Percentiles rank a stretch among this genome's conserved stretches.
These are phyloP conservation scores for Aspergillus avenaceus DNA, from an alignment of 495 filamentous ascomycete species.

Conservation along the genomic window DNA sequence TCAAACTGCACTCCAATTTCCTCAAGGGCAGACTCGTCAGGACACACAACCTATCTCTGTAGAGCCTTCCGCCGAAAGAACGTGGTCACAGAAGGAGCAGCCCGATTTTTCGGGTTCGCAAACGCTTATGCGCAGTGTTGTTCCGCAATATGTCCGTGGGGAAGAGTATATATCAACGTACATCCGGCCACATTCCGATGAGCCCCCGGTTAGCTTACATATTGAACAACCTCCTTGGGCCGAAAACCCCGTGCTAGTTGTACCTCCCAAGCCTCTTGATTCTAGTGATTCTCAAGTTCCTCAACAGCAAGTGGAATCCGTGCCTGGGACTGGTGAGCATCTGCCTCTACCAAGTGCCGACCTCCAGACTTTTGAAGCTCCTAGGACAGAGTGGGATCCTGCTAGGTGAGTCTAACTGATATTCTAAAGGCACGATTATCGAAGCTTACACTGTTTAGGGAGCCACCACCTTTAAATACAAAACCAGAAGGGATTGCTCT, in stretches of 20 bases:
- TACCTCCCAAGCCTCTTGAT: slow-evolving; percentile 1
- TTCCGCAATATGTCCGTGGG: slow-evolving; percentile 44
- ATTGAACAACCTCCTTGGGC: slow-evolving; percentile 5
- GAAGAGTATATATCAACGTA: slow-evolving; percentile 40
- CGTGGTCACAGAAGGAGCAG: neutral
- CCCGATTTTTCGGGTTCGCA: slow-evolving; percentile 3
- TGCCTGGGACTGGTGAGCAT: slow-evolving; percentile 22
- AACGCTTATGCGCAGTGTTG: slow-evolving; percentile 30
- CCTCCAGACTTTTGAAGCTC: slow-evolving; percentile 39
- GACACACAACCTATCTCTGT: neutral
- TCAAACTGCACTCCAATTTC: too few relatives aligned
- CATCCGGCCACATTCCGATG: slow-evolving; percentile 18
- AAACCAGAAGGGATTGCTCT: slow-evolving; percentile 76
- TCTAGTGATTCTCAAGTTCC: slow-evolving; percentile 11
- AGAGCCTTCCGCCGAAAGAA: neutral
- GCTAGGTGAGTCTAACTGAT: slow-evolving; percentile 44
- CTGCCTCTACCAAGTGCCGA: slow-evolving; percentile 37
- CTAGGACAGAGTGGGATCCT: slow-evolving; percentile 64
- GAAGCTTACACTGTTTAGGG: slow-evolving; percentile 44
- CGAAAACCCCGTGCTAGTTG: slow-evolving; percentile 1
- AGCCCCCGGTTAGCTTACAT: slow-evolving; percentile 6
- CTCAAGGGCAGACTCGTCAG: too few relatives aligned
- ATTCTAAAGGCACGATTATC: neutral
- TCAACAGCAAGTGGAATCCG: slow-evolving; percentile 33
- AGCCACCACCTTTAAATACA: slow-evolving; percentile 68